Base-by-base conservation (phyloP, 208 protist species). In the Spongospora subterranea region DNA sequence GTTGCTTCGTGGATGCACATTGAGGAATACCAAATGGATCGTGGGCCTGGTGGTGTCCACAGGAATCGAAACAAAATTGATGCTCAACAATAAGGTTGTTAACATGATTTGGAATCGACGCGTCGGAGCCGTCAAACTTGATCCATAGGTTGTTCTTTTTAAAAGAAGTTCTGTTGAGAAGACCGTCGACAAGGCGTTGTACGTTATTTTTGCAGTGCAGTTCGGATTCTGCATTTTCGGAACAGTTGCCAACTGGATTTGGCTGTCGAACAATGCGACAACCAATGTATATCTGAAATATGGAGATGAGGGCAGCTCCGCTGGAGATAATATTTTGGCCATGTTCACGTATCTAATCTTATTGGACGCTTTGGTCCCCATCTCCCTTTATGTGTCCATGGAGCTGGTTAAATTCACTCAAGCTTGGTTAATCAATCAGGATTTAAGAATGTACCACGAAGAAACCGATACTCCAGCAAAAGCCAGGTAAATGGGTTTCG, bases 21-120 rank as follows among this genome's bases (percentile, higher is more conserved):
- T 98, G 13, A 94, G 96, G 45, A 97, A 97, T 92, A 98, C 97
- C 41, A 93, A 96, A 77, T 97, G 96, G 94, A 94, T 97, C 0
- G 92, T 97, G 6, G 95, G 93, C 11, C 92, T 94, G 0, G 95
- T 96, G 0, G 88, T 98, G 11, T 98, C 97, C 93, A 96, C 0
- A 96, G 97, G 35, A 91, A 92, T 1, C 89, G 97, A 88, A 97
- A 96, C 0, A 6, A 82, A 82, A 43, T n/a, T 82, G 11, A 82
- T 82, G 71, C 71, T 82, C 6, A 82, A 82, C 71, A 98, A 97
- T 92, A 96, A 97, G 93, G 92, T 96, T 88, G 39, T 77, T 40
- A 82, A 6, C 71, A 82, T n/a, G 17, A 82, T 40, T 39, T 82
- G 6, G 17, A 24, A 6, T 60, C 24, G 13, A 6, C 6, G 76